These are phyloP conservation scores for Saraca asoca DNA, from an alignment of 331 rosid species.

Conservation along the genomic window DNA sequence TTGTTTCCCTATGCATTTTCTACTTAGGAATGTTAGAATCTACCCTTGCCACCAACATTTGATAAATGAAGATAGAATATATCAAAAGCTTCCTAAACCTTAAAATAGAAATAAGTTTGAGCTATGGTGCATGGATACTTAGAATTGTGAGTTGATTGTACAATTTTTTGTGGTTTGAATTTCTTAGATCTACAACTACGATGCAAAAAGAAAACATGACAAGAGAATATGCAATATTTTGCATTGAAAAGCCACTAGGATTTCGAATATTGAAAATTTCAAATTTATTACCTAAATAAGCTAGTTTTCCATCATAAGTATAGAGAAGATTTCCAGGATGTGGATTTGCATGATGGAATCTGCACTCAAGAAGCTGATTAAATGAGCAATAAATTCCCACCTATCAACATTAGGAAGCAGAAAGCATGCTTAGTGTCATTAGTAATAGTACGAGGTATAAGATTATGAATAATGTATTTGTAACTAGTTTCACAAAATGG, in stretches of 20 bases:
- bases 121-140: too few species aligned
- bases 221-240: background rate
- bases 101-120: too few species aligned
- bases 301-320: slow-evolving; percentile 84
- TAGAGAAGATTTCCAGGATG: slow-evolving; percentile 98
- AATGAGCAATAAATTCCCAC: slow-evolving; percentile 96
- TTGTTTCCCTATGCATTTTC: background rate
- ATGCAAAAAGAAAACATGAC: slow-evolving; percentile 16
- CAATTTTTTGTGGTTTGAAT: too few species aligned
- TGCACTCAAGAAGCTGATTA: slow-evolving; percentile 94
- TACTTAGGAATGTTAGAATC: slow-evolving; percentile 2
- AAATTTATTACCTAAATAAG: slow-evolving; percentile 74
- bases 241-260: background rate
- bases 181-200: slow-evolving; percentile 3
- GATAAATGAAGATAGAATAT: background rate
- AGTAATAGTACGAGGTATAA: slow-evolving; percentile 18
- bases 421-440: slow-evolving; percentile 34
- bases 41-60: background rate
- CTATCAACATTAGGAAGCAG: slow-evolving; percentile 53
- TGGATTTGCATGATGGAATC: slow-evolving; percentile 98
- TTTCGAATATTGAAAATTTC: slow-evolving; percentile 5
- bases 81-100: too few species aligned
- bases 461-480: slow-evolving; percentile 28
- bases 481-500: slow-evolving; percentile 39
- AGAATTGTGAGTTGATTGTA: too few species aligned